Evolutionary conservation across 192 early-diverging fungal species (phyloP).

Genomic region (Rhizoclosmatium globosum): DNA sequence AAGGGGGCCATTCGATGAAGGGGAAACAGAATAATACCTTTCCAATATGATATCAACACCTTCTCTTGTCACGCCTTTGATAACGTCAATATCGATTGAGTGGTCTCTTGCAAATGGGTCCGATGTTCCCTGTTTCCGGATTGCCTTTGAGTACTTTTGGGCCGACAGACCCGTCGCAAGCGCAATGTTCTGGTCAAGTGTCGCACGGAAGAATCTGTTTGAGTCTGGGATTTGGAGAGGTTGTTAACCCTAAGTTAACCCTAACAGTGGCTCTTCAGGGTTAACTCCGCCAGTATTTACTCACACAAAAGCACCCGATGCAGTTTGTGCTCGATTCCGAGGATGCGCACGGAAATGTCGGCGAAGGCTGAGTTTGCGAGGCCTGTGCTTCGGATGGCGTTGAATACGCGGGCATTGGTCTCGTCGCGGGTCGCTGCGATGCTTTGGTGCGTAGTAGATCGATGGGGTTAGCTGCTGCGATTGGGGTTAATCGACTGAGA

Average conservation of each 20-base stretch:
- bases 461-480: too few species aligned
- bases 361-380: not conserved
- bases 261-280: not conserved
- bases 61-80: not conserved
- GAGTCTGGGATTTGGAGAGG: not conserved
- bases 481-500: too few species aligned
- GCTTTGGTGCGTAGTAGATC: too few species aligned
- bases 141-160: not conserved
- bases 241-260: too few species aligned
- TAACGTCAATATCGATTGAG: not conserved
- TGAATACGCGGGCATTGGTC: too few species aligned
- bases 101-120: not conserved
- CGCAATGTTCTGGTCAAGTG: not conserved
- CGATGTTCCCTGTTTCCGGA: not conserved
- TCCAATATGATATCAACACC: conserved; percentile 12
- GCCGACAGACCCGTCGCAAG: not conserved
- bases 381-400: not conserved
- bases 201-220: conserved; percentile 4
- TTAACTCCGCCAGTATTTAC: not conserved
- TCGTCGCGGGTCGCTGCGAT: too few species aligned
- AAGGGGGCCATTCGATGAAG: too few species aligned
- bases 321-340: not conserved
- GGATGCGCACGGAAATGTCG: not conserved
- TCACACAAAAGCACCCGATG: conserved; percentile 1
- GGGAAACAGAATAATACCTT: not conserved